These are phyloP conservation scores for Hysterium pulicare DNA, from an alignment of 2,329 filamentous ascomycete genomes.

Conservation along the genomic window DNA sequence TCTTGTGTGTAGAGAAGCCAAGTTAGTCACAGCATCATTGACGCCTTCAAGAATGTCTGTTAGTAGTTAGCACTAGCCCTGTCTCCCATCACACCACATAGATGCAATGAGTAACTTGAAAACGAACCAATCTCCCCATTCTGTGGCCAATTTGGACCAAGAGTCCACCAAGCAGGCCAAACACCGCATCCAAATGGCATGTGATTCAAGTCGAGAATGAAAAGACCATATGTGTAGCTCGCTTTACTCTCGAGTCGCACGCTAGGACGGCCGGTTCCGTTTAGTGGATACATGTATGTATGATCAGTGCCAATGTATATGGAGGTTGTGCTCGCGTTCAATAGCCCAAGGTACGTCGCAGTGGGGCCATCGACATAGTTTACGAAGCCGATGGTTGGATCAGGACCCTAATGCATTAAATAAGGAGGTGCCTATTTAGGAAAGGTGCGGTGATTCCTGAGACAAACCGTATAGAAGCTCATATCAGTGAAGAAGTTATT, in stretches of 20 bases:
- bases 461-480: conserved; percentile 20
- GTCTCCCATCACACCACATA: too few relatives aligned
- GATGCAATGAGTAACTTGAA: neutral
- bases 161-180: conserved; percentile 43
- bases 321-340: neutral
- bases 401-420: too few relatives aligned
- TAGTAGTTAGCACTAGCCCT: neutral
- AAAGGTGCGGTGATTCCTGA: neutral
- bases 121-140: conserved; percentile 25
- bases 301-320: conserved; percentile 45
- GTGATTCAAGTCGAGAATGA: conserved; percentile 46
- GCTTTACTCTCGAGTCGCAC: conserved; percentile 43
- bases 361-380: neutral
- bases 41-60: conserved; percentile 45
- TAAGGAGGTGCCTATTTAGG: neutral
- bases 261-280: conserved; percentile 33
- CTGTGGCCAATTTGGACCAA: conserved; percentile 34
- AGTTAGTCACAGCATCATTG: conserved; percentile 33
- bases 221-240: conserved; percentile 43
- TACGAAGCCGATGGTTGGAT: conserved; percentile 1
- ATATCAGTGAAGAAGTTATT: conserved; percentile 36
- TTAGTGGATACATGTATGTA: conserved; percentile 21
- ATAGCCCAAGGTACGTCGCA: neutral
- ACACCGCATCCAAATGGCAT: conserved; percentile 46
- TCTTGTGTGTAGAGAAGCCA: conserved; percentile 44